Evolutionary conservation across 192 early-diverging fungal species (phyloP), one percentile per base, ranked within the genome.

Genomic region (Phycomyces nitens): DNA sequence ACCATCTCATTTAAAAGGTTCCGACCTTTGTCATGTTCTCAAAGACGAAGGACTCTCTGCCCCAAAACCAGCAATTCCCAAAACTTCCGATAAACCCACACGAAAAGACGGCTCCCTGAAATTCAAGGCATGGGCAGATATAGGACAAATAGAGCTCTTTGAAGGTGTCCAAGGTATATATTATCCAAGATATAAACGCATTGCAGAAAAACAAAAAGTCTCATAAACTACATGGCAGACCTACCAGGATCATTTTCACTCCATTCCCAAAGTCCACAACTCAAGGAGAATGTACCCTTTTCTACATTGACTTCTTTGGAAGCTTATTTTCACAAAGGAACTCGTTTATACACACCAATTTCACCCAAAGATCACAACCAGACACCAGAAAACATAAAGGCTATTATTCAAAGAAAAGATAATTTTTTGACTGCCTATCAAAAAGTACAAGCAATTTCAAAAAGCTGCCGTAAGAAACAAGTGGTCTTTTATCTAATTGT

Each of bases 91-190:
- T 5, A 56, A 53, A n/a, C 14, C 29, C 21, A 43, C 51, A 21
- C 53, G 53, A 1, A 21, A 40, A 38, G 62, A 70, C 26, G 1
- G 16, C 3, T 22, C 14, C 7, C 52, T 68, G 15, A 73, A 68
- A 49, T 73, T 73, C 29, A 73, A 68, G 60, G 72, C 65, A 2
- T 76, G 74, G 74, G 55, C 57, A 6, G 74, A 68, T 57, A 68
- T 76, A 24, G 68, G 71, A 44, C 56, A 58, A 20, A 47, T 76
- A 0, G 74, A 76, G 18, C 3, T 76, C 11, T 68, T 76, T 24
- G 53, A 57, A 52, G 74, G 74, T 20, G 20, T 43, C 15, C 15
- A 22, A 23, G 59, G 59, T 56, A 51, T 50, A 16, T n/a, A n/a
- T n/a, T n/a, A n/a, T n/a, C n/a, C n/a, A n/a, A n/a, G n/a, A n/a